Percentiles rank a stretch among this genome's conserved stretches.
Evolutionary conservation across 108 stramenopile species (phyloP).

Genomic region (Nitzschia sp.): DNA sequence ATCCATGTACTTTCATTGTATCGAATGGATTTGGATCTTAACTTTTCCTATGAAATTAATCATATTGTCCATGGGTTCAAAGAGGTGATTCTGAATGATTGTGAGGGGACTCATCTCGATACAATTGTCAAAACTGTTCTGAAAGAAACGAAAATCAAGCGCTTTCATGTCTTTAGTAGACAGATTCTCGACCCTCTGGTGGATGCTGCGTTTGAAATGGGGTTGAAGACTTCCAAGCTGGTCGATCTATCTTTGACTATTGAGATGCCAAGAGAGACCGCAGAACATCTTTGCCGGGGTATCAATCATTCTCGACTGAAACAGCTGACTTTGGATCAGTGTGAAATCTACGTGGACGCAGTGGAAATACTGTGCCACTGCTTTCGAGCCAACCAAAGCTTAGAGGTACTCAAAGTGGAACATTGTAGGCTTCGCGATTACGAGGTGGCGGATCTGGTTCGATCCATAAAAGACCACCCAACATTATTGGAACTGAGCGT

Average conservation of each 20-base stretch:
- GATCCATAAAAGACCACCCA: constrained; percentile 5
- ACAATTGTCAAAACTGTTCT: background rate
- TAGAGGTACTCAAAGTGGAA: constrained; percentile 8
- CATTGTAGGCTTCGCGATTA: constrained; percentile 16
- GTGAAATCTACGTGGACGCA: constrained; percentile 16
- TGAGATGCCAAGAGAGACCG: constrained; percentile 1
- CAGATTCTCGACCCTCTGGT: background rate
- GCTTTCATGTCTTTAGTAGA: background rate
- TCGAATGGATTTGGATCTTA: constrained; percentile 15
- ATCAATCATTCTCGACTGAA: constrained; percentile 12
- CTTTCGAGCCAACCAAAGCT: background rate
- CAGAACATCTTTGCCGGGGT: background rate
- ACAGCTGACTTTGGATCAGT: constrained; percentile 16
- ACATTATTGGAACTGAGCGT: constrained; percentile 5
- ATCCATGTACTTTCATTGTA: background rate
- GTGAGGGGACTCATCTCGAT: background rate
- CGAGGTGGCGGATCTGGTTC: constrained; percentile 3
- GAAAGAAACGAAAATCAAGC: background rate
- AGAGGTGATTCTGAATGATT: constrained; percentile 15
- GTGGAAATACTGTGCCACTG: background rate
- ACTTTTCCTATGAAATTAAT: constrained; percentile 10
- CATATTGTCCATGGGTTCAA: background rate
- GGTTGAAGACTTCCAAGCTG: background rate
- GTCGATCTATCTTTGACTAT: constrained; percentile 10
- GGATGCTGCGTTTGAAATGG: background rate